A percentile compares a stretch with the other conserved stretches of the same genome.
Conservation (phyloP, 352 stramenopile genomes). For the Pythium monospermum region DNA sequence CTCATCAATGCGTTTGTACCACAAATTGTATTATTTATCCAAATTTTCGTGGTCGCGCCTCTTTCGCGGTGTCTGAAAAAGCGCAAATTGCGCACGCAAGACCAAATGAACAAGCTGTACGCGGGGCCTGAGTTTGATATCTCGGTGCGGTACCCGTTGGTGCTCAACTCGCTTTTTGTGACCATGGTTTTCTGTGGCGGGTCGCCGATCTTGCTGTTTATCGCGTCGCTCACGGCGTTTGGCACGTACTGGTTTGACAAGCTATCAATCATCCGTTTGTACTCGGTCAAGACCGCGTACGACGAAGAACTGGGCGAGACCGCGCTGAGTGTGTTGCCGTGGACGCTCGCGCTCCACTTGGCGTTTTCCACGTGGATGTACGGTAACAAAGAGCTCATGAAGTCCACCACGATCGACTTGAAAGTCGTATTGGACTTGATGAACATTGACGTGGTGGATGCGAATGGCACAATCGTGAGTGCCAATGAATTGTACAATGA, state of each 20-base stretch:
- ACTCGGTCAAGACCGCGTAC: slow-evolving; percentile 76
- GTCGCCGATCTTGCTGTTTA: slow-evolving; percentile 74
- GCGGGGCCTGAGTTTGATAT: slow-evolving; percentile 69
- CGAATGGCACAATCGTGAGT: slow-evolving; percentile 23
- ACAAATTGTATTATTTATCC: slow-evolving; percentile 49
- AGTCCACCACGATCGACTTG: slow-evolving; percentile 47
- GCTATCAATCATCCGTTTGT: slow-evolving; percentile 66
- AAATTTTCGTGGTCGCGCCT: slow-evolving; percentile 56
- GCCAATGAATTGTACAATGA: slow-evolving; percentile 35
- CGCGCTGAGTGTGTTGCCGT: slow-evolving; percentile 52
- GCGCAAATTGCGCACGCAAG: slow-evolving; percentile 53
- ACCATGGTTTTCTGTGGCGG: slow-evolving; percentile 79
- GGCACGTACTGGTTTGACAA: slow-evolving; percentile 83
- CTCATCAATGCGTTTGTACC: slow-evolving; percentile 74
- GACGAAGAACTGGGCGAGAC: slow-evolving; percentile 69
- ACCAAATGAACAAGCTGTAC: slow-evolving; percentile 77
- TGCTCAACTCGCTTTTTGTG: slow-evolving; percentile 84
- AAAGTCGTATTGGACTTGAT: slow-evolving; percentile 34
- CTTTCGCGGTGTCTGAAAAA: slow-evolving; percentile 34
- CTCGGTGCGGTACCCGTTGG: slow-evolving; percentile 71
- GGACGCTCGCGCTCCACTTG: slow-evolving; percentile 64
- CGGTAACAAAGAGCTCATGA: slow-evolving; percentile 62
- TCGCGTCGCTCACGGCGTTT: slow-evolving; percentile 51
- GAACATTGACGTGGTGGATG: slow-evolving; percentile 23
- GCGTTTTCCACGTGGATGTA: slow-evolving; percentile 84